Evolutionary conservation across 306 rosid species (phyloP).

Genomic region (Quercus wislizeni): DNA sequence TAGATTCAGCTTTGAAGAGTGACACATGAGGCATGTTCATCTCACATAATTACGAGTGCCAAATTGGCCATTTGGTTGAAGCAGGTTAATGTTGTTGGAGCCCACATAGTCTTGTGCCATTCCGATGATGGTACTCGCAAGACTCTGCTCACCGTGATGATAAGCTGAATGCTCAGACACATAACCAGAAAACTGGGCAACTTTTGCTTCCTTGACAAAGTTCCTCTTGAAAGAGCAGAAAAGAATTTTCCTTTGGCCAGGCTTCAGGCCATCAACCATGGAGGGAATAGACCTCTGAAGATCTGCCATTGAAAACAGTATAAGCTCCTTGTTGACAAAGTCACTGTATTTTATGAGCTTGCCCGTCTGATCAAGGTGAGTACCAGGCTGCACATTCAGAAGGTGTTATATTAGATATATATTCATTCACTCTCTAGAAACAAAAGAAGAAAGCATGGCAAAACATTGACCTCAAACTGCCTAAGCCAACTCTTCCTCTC

Average conservation of each 20-base stretch:
- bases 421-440: not conserved
- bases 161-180: slow-evolving; percentile 94
- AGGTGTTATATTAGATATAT: not conserved
- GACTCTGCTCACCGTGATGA: slow-evolving; percentile 96
- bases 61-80: slow-evolving; percentile 89
- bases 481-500: slow-evolving; percentile 70
- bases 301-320: slow-evolving; percentile 87
- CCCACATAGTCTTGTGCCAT: slow-evolving; percentile 98
- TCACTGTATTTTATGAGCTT: slow-evolving; percentile 76
- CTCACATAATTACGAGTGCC: slow-evolving; percentile 89
- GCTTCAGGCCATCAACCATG: slow-evolving; percentile 96
- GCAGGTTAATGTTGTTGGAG: slow-evolving; percentile 87
- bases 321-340: slow-evolving; percentile 91
- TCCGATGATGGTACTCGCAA: slow-evolving; percentile 76
- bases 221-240: slow-evolving; percentile 85
- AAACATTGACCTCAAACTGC: no score
- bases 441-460: no score
- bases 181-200: slow-evolving; percentile 84
- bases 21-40: not conserved
- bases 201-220: slow-evolving; percentile 83
- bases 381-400: slow-evolving; percentile 67
- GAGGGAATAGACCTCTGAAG: slow-evolving; percentile 94
- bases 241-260: slow-evolving; percentile 93
- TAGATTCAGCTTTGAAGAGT: not conserved
- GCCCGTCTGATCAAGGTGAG: slow-evolving; percentile 63